These are phyloP conservation scores for Backusella macrospora DNA, from an alignment of 192 early-diverging fungal species.

Conservation along the genomic window DNA sequence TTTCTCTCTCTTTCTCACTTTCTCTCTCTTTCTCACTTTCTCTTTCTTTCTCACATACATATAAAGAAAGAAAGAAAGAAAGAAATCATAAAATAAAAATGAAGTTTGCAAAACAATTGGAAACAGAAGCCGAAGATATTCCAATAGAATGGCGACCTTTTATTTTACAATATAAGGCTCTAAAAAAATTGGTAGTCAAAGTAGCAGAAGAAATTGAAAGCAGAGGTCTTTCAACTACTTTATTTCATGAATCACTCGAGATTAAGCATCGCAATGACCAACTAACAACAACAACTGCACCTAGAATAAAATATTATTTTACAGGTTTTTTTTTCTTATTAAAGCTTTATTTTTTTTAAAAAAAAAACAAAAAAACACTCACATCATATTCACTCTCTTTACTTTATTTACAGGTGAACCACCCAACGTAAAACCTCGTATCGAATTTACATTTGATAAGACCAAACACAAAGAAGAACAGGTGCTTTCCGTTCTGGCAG, in stretches of 20 bases:
- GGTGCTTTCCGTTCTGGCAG: background rate
- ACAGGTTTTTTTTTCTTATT: slow-evolving; percentile 19
- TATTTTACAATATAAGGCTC: slow-evolving; percentile 74
- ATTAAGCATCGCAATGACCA: background rate
- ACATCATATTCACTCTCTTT: background rate
- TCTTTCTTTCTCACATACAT: background rate
- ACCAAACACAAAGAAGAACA: slow-evolving; percentile 4
- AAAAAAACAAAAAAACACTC: no score
- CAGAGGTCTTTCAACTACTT: slow-evolving; percentile 42
- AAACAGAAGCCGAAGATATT: slow-evolving; percentile 65
- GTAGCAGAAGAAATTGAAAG: slow-evolving; percentile 72
- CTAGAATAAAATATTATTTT: slow-evolving; percentile 37
- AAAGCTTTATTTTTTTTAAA: background rate
- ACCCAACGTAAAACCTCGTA: slow-evolving; percentile 17
- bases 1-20: background rate
- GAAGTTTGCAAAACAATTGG: slow-evolving; percentile 79
- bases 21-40: background rate
- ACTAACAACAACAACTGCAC: background rate
- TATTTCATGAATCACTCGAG: slow-evolving; percentile 32
- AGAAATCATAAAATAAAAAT: no score
- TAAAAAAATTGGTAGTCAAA: slow-evolving; percentile 72
- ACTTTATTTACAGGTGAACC: background rate
- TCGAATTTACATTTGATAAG: slow-evolving; percentile 22
- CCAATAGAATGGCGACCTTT: slow-evolving; percentile 74
- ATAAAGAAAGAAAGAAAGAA: background rate